phyloP scores from a whole-genome alignment of 1,139 yeast genomes.

The Kodamaea sp. region DNA sequence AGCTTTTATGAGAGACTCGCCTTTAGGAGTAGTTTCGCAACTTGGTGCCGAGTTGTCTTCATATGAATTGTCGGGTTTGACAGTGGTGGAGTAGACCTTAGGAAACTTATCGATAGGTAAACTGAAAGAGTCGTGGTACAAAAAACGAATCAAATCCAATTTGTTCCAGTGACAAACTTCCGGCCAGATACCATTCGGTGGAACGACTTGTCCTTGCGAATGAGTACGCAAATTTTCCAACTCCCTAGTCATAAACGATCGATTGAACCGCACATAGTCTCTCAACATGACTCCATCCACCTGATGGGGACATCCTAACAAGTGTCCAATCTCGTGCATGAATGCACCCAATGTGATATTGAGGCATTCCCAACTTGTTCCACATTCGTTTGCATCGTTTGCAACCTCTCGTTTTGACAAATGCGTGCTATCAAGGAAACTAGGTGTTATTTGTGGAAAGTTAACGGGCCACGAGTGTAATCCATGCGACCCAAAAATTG shows the following conservation, averaged over 20 bases:
- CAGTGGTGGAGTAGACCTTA: constrained; percentile 30
- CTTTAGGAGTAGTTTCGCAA: constrained; percentile 33
- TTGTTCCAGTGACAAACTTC: constrained; percentile 78
- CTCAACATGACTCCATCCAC: constrained; percentile 87
- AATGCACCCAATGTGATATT: constrained; percentile 90
- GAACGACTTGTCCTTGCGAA: constrained; percentile 44
- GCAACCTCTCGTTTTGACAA: constrained; percentile 74
- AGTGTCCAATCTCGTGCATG: constrained; percentile 93
- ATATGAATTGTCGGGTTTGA: constrained; percentile 20
- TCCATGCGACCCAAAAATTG: constrained; percentile 94
- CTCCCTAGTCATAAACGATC: constrained; percentile 81
- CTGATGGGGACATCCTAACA: constrained; percentile 90
- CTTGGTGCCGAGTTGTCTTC: constrained; percentile 26
- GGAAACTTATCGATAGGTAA: constrained; percentile 62
- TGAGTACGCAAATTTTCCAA: constrained; percentile 49
- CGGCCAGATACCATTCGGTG: constrained; percentile 57
- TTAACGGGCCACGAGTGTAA: constrained; percentile 85
- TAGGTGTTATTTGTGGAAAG: constrained; percentile 66
- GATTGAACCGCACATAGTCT: constrained; percentile 77
- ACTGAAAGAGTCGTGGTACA: constrained; percentile 78
- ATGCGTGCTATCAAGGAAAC: constrained; percentile 70
- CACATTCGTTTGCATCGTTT: constrained; percentile 82
- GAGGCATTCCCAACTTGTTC: constrained; percentile 87
- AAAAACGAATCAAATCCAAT: constrained; percentile 72
- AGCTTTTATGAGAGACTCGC: constrained; percentile 50